A percentile compares a stretch with the other conserved stretches of the same genome.
phyloP scores from a whole-genome alignment of 305 asterid species.

The Nicotiana rustica region DNA sequence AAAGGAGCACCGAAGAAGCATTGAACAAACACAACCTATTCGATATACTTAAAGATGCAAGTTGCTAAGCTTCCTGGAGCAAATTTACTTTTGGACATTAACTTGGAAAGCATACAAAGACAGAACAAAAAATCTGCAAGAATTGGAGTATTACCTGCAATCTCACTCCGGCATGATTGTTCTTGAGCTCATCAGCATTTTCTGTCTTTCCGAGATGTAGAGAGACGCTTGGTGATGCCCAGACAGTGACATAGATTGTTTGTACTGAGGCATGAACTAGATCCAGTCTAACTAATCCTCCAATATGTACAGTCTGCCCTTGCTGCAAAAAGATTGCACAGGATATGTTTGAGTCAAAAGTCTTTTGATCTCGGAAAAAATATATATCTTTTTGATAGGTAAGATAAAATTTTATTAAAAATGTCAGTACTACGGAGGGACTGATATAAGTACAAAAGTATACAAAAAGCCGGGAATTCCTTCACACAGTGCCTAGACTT shows the following conservation, averaged over 20 bases:
- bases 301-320: slow-evolving; percentile 85
- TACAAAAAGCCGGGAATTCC: too few relatives aligned
- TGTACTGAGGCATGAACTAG: slow-evolving; percentile 77
- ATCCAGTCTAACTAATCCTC: slow-evolving; percentile 80
- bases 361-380: background rate
- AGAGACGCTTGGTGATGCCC: slow-evolving; percentile 80
- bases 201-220: slow-evolving; percentile 89
- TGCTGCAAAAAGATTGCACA: slow-evolving; percentile 54
- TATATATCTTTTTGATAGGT: too few relatives aligned
- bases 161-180: slow-evolving; percentile 80
- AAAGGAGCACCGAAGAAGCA: background rate
- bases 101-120: background rate
- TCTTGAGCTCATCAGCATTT: slow-evolving; percentile 80
- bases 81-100: background rate
- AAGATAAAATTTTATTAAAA: too few relatives aligned
- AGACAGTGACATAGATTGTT: slow-evolving; percentile 80
- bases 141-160: slow-evolving; percentile 69
- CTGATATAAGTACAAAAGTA: too few relatives aligned
- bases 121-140: background rate
- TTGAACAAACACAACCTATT: slow-evolving; percentile 15
- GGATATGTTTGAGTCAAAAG: background rate
- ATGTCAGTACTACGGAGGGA: too few relatives aligned
- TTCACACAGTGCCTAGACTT: too few relatives aligned
- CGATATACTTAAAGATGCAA: background rate
- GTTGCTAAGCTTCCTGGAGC: background rate